Percentiles rank a stretch among this genome's conserved stretches.
Evolutionary conservation across 2,329 filamentous ascomycete species (phyloP).

Genomic region (Cladosporium sp.): DNA sequence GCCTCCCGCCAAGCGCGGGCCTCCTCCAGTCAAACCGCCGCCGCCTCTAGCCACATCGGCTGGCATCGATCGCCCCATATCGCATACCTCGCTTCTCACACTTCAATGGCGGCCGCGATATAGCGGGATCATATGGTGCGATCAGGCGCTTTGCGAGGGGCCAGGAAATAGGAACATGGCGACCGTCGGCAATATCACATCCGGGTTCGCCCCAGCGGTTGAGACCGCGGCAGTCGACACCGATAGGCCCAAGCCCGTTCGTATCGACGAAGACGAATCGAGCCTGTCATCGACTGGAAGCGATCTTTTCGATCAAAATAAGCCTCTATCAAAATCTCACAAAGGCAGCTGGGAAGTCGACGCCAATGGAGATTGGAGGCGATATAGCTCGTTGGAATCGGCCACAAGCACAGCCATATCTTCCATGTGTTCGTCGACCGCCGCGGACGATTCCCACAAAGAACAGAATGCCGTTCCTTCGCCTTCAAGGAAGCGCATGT

Average conservation of each 20-base stretch:
- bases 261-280: constrained; percentile 27
- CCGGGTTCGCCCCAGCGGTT: constrained; percentile 5
- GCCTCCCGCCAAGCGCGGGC: constrained; percentile 11
- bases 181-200: constrained; percentile 1
- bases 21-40: constrained; percentile 1
- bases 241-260: background rate
- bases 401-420: constrained; percentile 31
- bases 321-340: constrained; percentile 11
- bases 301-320: constrained; percentile 26
- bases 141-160: background rate
- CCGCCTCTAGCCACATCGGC: constrained; percentile 11
- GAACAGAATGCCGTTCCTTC: constrained; percentile 16
- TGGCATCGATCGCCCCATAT: constrained; percentile 10
- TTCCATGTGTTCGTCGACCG: constrained; percentile 30
- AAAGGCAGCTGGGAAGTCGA: constrained; percentile 14
- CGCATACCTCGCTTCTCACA: constrained; percentile 4
- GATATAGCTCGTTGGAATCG: constrained; percentile 31
- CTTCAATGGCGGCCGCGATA: constrained; percentile 10
- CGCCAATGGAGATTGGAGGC: constrained; percentile 28
- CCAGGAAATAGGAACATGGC: constrained; percentile 8
- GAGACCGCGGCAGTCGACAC: constrained; percentile 8
- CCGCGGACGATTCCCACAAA: constrained; percentile 21
- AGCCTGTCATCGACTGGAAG: constrained; percentile 29
- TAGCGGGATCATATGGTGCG: background rate
- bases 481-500: constrained; percentile 25